A percentile compares a stretch with the other conserved stretches of the same genome.
Evolutionary conservation across 2,329 filamentous ascomycete genomes (phyloP).

Genomic region (Cytospora paraplurivora): DNA sequence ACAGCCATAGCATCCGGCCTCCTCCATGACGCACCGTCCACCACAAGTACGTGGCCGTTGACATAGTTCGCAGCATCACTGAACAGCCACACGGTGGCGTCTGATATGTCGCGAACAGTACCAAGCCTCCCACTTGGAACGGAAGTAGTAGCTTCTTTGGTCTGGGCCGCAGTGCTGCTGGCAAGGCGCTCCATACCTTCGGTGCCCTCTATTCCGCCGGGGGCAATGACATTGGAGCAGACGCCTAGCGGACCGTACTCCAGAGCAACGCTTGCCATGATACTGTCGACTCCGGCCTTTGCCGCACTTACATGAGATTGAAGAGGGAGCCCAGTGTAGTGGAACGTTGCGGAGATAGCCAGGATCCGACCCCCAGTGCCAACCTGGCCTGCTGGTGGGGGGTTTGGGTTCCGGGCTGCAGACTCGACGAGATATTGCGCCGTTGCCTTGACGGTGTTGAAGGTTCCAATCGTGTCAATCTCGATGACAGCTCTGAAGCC

Average conservation of each 20-base stretch:
- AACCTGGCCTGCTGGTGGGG: conserved; percentile 56
- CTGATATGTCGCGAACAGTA: conserved; percentile 82
- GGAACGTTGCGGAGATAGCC: conserved; percentile 87
- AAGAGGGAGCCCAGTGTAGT: conserved; percentile 83
- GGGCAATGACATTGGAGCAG: conserved; percentile 85
- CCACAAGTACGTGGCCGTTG: conserved; percentile 79
- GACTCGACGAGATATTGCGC: conserved; percentile 79
- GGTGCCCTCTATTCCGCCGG: conserved; percentile 82
- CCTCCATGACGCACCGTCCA: conserved; percentile 64
- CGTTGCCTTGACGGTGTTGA: conserved; percentile 92
- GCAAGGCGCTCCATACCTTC: conserved; percentile 73
- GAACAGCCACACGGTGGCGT: conserved; percentile 88
- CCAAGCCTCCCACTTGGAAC: conserved; percentile 79
- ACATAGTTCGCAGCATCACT: conserved; percentile 84
- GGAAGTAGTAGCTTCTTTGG: conserved; percentile 40
- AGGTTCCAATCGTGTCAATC: conserved; percentile 92
- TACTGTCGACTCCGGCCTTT: conserved; percentile 86
- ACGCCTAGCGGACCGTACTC: conserved; percentile 89
- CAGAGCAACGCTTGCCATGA: conserved; percentile 77
- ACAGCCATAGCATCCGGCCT: conserved; percentile 49
- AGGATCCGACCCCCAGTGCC: conserved; percentile 78
- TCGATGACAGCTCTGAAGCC: conserved; percentile 96
- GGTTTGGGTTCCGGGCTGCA: conserved; percentile 63
- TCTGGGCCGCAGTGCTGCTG: conserved; percentile 39
- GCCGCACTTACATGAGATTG: conserved; percentile 90